Evolutionary conservation across 805 yeast species (phyloP).

Genomic region (Saccharomycopsis malanga): DNA sequence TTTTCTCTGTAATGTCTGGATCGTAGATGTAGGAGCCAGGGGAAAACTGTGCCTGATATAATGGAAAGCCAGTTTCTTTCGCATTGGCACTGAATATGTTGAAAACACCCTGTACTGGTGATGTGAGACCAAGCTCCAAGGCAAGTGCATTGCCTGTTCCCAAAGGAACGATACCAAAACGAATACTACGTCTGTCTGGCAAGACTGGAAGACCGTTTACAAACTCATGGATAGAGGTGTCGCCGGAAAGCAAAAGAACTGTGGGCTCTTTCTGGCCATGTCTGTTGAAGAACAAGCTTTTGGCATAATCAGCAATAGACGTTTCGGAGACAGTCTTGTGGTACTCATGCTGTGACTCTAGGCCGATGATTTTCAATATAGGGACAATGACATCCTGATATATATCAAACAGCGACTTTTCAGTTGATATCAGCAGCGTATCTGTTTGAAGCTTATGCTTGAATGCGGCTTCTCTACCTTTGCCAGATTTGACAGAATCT

Average conservation of each 20-base stretch:
- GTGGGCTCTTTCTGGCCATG: constrained; percentile 26
- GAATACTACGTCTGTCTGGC: neutral
- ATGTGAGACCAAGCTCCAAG: constrained; percentile 40
- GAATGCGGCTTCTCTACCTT: constrained; percentile 28
- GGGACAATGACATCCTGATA: constrained; percentile 36
- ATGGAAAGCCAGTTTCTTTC: constrained; percentile 33
- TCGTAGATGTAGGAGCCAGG: constrained; percentile 29
- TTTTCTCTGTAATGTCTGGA: constrained; percentile 27
- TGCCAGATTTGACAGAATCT: constrained; percentile 48
- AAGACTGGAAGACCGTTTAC: constrained; percentile 37
- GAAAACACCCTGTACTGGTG: constrained; percentile 26
- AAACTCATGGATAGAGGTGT: constrained; percentile 65
- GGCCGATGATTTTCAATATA: constrained; percentile 29
- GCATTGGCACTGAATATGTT: constrained; percentile 25
- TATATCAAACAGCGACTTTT: constrained; percentile 22
- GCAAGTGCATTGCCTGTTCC: constrained; percentile 77
- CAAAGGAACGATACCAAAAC: constrained; percentile 39
- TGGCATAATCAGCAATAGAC: constrained; percentile 33
- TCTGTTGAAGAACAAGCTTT: constrained; percentile 14
- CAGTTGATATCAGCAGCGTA: too few species aligned
- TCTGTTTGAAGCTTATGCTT: too few species aligned
- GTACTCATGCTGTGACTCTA: constrained; percentile 29
- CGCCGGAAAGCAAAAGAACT: constrained; percentile 64
- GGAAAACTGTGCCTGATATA: constrained; percentile 41
- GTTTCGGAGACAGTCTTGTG: constrained; percentile 30